These are phyloP conservation scores for Chamaenerion angustifolium DNA, from an alignment of 345 rosid genomes.

Conservation along the genomic window DNA sequence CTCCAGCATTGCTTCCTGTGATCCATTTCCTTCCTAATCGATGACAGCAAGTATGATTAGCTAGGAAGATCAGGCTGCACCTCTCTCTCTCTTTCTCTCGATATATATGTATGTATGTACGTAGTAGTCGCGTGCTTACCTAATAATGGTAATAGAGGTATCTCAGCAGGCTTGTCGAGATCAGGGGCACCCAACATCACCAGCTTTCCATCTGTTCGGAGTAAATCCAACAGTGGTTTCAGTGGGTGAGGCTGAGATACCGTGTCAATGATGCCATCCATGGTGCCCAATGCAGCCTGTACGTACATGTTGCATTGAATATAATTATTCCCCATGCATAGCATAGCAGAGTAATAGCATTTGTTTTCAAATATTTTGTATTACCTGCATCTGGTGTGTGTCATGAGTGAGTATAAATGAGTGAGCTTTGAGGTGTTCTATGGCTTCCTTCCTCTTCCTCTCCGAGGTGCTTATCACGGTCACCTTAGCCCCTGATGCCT, in stretches of 20 bases:
- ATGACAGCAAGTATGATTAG: too few species aligned
- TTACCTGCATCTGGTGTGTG: constrained; percentile 7
- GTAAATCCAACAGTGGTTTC: constrained; percentile 9
- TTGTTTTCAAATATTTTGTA: neutral
- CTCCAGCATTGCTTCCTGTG: too few species aligned
- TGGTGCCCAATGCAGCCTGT: constrained; percentile 15
- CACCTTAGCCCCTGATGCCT: constrained; percentile 11
- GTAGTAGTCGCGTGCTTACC: too few species aligned
- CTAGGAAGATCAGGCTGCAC: too few species aligned
- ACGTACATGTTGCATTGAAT: neutral
- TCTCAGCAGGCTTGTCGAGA: constrained; percentile 2
- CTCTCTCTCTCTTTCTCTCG: too few species aligned
- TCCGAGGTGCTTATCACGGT: constrained; percentile 6
- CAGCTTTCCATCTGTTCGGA: constrained; percentile 17
- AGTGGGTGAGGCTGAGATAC: constrained; percentile 11
- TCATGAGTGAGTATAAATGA: constrained; percentile 9
- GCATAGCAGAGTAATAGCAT: neutral
- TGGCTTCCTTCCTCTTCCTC: constrained; percentile 10
- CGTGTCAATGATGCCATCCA: constrained; percentile 22
- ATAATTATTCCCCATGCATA: neutral
- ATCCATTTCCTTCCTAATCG: too few species aligned
- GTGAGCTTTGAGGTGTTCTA: constrained; percentile 4
- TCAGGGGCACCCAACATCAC: constrained; percentile 12
- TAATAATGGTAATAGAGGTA: constrained; percentile 4
- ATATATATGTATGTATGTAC: too few species aligned